These are phyloP conservation scores for Pseudocercospora vitis DNA, from an alignment of 2,329 filamentous ascomycete genomes.

Conservation along the genomic window DNA sequence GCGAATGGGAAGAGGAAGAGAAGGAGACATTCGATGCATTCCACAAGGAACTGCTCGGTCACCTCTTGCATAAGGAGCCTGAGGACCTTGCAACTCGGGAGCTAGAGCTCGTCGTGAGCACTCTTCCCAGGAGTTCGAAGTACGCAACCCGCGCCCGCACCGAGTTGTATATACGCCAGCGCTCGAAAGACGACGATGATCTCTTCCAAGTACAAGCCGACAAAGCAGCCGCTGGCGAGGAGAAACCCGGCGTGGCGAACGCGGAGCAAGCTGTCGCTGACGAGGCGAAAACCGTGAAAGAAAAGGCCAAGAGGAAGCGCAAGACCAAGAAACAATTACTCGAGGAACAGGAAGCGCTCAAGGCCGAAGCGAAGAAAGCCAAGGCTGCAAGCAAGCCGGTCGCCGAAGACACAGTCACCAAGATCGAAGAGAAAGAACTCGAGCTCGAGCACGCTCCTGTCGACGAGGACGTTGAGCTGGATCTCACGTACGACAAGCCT, in stretches of 20 bases:
- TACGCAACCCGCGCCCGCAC: slow-evolving; percentile 76
- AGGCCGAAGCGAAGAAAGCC: slow-evolving; percentile 40
- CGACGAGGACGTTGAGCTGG: slow-evolving; percentile 57
- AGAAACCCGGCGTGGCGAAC: slow-evolving; percentile 17
- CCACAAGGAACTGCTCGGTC: slow-evolving; percentile 49
- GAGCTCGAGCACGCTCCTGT: slow-evolving; percentile 51
- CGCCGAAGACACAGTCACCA: slow-evolving; percentile 39
- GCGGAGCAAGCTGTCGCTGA: slow-evolving; percentile 30
- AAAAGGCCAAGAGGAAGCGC: slow-evolving; percentile 58
- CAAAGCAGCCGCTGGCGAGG: slow-evolving; percentile 46
- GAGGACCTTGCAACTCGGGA: slow-evolving; percentile 68
- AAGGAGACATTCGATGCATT: slow-evolving; percentile 50
- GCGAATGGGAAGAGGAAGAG: slow-evolving; percentile 51
- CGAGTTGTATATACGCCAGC: slow-evolving; percentile 70
- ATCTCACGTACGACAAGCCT: slow-evolving; percentile 59
- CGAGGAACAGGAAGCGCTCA: slow-evolving; percentile 65
- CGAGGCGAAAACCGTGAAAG: slow-evolving; percentile 39
- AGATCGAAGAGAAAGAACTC: slow-evolving; percentile 38
- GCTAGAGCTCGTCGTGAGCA: slow-evolving; percentile 54
- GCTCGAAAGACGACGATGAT: slow-evolving; percentile 81
- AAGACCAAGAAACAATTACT: slow-evolving; percentile 78
- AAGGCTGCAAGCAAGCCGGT: slow-evolving; percentile 33
- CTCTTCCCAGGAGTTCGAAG: slow-evolving; percentile 57
- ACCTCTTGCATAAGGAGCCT: slow-evolving; percentile 59
- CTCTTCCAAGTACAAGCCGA: slow-evolving; percentile 65